Conservation (phyloP, 73 alveolate genomes). For the Symbiodinium pilosum region DNA sequence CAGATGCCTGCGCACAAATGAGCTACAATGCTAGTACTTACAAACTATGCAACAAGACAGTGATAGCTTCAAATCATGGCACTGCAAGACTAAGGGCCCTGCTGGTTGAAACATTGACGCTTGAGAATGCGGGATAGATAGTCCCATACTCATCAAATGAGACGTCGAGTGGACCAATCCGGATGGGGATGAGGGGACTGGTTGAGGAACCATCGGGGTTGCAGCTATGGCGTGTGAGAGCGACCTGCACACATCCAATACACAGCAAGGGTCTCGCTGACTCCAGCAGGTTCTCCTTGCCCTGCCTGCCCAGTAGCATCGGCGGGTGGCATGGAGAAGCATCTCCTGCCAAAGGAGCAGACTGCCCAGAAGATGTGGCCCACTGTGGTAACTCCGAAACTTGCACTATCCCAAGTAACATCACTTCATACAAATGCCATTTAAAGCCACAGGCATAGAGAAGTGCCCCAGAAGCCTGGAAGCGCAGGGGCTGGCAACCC, state of each 20-base stretch:
- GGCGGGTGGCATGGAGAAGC: slow-evolving; percentile 70
- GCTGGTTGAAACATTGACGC: slow-evolving; percentile 67
- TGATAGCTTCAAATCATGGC: too few relatives aligned
- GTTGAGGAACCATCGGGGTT: background rate
- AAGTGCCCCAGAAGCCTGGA: background rate
- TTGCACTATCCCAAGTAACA: too few relatives aligned
- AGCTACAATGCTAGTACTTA: too few relatives aligned
- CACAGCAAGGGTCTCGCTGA: background rate
- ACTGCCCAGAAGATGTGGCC: too few relatives aligned
- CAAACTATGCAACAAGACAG: too few relatives aligned
- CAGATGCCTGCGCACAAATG: too few relatives aligned
- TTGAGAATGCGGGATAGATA: slow-evolving; percentile 1
- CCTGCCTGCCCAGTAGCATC: slow-evolving; percentile 61
- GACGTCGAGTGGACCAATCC: background rate
- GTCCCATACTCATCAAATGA: background rate
- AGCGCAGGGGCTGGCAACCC: background rate
- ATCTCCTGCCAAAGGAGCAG: slow-evolving; percentile 11
- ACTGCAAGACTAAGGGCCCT: background rate
- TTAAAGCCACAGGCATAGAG: too few relatives aligned
- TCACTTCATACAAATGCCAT: too few relatives aligned
- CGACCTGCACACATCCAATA: slow-evolving; percentile 31
- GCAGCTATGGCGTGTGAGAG: slow-evolving; percentile 61
- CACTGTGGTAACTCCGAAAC: too few relatives aligned
- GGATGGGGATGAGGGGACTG: background rate
- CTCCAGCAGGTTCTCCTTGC: background rate